phyloP scores from a whole-genome alignment of 257 asterid species.

The Fraxinus cuspidata region DNA sequence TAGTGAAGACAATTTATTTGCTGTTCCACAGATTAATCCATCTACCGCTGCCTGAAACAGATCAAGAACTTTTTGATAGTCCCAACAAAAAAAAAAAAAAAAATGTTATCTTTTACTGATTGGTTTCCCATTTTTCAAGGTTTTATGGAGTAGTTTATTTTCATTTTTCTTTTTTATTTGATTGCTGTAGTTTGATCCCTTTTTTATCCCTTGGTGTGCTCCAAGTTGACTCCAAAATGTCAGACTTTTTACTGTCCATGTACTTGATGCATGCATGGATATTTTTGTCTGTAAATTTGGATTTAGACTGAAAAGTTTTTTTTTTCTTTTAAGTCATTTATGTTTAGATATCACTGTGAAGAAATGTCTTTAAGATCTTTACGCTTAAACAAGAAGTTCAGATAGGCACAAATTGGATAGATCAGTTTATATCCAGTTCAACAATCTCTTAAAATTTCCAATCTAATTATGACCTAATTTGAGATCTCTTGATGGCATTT shows the following conservation, averaged over 20 bases:
- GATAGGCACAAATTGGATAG: conserved; percentile 31
- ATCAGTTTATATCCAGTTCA: no score
- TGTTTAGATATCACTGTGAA: conserved; percentile 22
- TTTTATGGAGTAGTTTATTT: conserved; percentile 10
- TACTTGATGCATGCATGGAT: conserved; percentile 25
- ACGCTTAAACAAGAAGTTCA: conserved; percentile 27
- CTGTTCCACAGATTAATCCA: conserved; percentile 81
- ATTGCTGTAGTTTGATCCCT: conserved; percentile 4
- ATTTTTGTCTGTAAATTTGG: conserved; percentile 30
- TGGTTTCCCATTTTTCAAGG: background rate
- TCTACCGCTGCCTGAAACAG: conserved; percentile 44
- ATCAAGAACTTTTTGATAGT: conserved; percentile 52
- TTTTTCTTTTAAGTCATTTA: background rate
- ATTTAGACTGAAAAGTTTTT: no score
- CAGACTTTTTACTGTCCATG: conserved; percentile 14
- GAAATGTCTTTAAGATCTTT: conserved; percentile 30
- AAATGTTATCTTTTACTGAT: background rate
- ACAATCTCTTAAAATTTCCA: no score
- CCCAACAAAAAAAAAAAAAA: background rate
- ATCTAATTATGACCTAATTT: no score
- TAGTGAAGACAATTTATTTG: conserved; percentile 53
- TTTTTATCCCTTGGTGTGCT: conserved; percentile 6
- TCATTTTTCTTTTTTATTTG: conserved; percentile 14
- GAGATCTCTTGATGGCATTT: no score
- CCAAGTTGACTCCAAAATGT: conserved; percentile 1